Percentiles rank a stretch among this genome's conserved stretches.
Conservation (phyloP, 1,284 basidiomycete genomes). For the Coniophora puteana region DNA sequence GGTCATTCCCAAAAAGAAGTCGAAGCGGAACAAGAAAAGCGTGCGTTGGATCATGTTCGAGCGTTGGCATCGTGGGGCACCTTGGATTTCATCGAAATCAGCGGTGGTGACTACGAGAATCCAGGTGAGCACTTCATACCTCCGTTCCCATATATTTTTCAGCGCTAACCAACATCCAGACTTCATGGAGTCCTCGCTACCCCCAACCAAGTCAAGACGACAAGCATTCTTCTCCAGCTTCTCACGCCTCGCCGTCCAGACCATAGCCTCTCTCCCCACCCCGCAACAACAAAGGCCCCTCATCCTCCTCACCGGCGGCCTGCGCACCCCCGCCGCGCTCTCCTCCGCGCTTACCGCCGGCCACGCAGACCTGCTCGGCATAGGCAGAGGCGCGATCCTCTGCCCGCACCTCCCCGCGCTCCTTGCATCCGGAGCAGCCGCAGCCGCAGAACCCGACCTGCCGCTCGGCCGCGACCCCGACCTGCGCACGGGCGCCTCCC, state of each 20-base stretch:
- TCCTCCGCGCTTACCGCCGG: constrained; percentile 45
- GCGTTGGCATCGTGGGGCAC: constrained; percentile 60
- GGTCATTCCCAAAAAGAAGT: constrained; percentile 21
- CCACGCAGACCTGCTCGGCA: constrained; percentile 72
- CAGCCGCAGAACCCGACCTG: constrained; percentile 8
- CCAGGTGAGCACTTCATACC: constrained; percentile 65
- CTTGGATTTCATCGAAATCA: constrained; percentile 84
- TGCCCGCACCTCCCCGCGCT: constrained; percentile 58
- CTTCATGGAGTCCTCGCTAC: constrained; percentile 20
- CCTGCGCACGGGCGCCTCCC: constrained; percentile 36
- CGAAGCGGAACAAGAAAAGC: constrained; percentile 38
- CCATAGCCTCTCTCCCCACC: constrained; percentile 37
- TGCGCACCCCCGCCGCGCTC: constrained; percentile 61
- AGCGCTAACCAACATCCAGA: constrained; percentile 21
- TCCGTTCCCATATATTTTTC: too few relatives aligned
- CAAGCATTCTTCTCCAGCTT: constrained; percentile 65
- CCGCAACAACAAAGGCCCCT: constrained; percentile 42
- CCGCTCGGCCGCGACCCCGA: constrained; percentile 17
- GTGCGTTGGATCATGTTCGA: constrained; percentile 62
- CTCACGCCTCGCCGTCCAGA: constrained; percentile 46
- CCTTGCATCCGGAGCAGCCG: constrained; percentile 19
- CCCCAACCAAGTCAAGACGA: constrained; percentile 31
- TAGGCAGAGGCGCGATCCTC: constrained; percentile 68
- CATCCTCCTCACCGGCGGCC: constrained; percentile 79
- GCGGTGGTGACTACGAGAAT: constrained; percentile 83